Evolutionary conservation across 306 rosid species (phyloP).

Genomic region (Fagus sylvatica): DNA sequence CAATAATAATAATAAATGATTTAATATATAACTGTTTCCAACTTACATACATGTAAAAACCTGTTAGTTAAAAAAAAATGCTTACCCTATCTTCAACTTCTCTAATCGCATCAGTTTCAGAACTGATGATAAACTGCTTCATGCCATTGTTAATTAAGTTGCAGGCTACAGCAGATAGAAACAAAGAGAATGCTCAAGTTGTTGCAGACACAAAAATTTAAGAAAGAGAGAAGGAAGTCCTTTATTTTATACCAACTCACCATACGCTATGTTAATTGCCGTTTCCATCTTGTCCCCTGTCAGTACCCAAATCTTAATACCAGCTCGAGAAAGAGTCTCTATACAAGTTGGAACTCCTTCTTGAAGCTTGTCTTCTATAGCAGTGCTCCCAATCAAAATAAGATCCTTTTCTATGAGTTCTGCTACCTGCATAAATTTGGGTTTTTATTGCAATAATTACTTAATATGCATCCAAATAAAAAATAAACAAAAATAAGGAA

Average conservation of each 20-base stretch:
- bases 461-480: neutral
- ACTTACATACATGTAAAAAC: neutral
- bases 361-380: constrained; percentile 99
- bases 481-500: neutral
- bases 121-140: constrained; percentile 87
- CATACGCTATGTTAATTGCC: constrained; percentile 96
- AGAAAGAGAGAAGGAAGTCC: constrained; percentile 12
- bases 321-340: constrained; percentile 92
- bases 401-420: constrained; percentile 90
- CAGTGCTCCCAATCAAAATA: constrained; percentile 88
- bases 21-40: constrained; percentile 10
- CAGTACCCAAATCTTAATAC: constrained; percentile 94
- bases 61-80: constrained; percentile 10
- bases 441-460: neutral
- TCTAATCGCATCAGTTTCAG: constrained; percentile 93
- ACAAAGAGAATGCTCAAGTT: constrained; percentile 18
- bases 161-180: constrained; percentile 66
- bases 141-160: constrained; percentile 85
- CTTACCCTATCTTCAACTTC: constrained; percentile 91
- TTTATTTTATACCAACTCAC: constrained; percentile 44
- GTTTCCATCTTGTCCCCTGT: constrained; percentile 99
- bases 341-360: constrained; percentile 97
- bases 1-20: constrained; percentile 1
- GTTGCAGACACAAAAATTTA: neutral
- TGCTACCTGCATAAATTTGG: constrained; percentile 71